Base-by-base conservation (phyloP, 768 basidiomycete species). In the Kwoniella newhampshirensis region DNA sequence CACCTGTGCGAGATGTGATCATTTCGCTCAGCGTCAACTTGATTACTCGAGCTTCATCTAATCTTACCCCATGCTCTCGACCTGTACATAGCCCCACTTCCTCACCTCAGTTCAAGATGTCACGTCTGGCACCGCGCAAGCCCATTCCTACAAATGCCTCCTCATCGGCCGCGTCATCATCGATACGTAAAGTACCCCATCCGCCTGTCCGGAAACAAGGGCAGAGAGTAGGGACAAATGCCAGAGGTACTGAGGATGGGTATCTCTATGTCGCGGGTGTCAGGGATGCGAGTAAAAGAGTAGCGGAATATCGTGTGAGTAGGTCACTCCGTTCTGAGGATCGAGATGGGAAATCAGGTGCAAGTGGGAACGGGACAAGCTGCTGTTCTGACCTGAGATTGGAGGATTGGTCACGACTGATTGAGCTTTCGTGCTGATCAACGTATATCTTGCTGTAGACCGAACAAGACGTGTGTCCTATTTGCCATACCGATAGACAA, bases 401-500 rank as follows among this genome's bases (percentile, higher is more conserved):
- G n/a, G n/a, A n/a, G n/a, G n/a, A n/a, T n/a, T n/a, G n/a, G n/a
- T n/a, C n/a, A n/a, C n/a, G n/a, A n/a, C n/a, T n/a, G n/a, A n/a
- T n/a, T n/a, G 35, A n/a, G n/a, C n/a, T 37, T 37, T 8, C 35
- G n/a, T n/a, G 2, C 37, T 43, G 51, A 52, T 18, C 23, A 13
- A 40, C 27, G 17, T 17, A 17, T 17, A n/a, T 26, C 3, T 42
- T 35, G 15, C n/a, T 17, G 15, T 54, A 75, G 73, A 70, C 68
- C 17, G 71, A 88, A 83, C 87, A 90, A 60, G 96, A 99, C 75
- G 86, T 89, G 73, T 99, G 96, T 79, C 94, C 94, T 0, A 88
- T 98, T 1, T 98, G 96, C 81, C 91, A 91, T 77, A 92, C 90
- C 37, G 96, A 99, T 75, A 81, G 94, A 51, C 97, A 96, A 74